phyloP scores from a whole-genome alignment of 106 monocot genomes.

The Ottelia alismoides region DNA sequence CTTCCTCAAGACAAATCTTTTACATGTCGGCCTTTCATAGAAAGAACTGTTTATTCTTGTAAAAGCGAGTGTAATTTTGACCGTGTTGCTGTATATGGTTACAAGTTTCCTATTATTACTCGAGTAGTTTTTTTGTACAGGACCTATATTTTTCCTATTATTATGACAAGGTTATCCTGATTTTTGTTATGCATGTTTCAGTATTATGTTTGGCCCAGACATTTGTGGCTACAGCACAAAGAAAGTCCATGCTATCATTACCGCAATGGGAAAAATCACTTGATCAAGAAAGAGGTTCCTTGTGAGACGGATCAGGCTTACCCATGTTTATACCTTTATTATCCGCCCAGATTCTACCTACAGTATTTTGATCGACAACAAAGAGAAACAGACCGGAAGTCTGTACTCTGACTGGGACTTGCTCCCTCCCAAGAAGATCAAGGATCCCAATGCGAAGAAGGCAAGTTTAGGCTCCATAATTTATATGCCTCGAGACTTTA shows the following conservation, averaged over 20 bases:
- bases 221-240: conserved; percentile 50
- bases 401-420: conserved; percentile 52
- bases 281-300: conserved; percentile 49
- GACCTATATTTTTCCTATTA: not conserved
- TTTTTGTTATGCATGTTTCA: conserved; percentile 7
- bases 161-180: not conserved
- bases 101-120: too few relatives aligned
- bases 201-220: conserved; percentile 74
- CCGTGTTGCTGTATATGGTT: too few relatives aligned
- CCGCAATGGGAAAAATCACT: conserved; percentile 45
- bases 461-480: conserved; percentile 11
- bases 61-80: too few relatives aligned
- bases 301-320: conserved; percentile 56
- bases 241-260: conserved; percentile 58
- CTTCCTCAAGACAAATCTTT: too few relatives aligned
- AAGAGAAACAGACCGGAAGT: conserved; percentile 50
- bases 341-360: conserved; percentile 47
- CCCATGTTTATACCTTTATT: conserved; percentile 58
- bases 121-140: not conserved
- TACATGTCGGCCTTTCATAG: too few relatives aligned
- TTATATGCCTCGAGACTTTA: too few relatives aligned
- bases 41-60: too few relatives aligned
- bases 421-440: conserved; percentile 60
- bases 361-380: conserved; percentile 51
- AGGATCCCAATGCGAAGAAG: conserved; percentile 63